These are phyloP conservation scores for Rhododendron griersonianum DNA, from an alignment of 148 eudicot species.

Conservation along the genomic window DNA sequence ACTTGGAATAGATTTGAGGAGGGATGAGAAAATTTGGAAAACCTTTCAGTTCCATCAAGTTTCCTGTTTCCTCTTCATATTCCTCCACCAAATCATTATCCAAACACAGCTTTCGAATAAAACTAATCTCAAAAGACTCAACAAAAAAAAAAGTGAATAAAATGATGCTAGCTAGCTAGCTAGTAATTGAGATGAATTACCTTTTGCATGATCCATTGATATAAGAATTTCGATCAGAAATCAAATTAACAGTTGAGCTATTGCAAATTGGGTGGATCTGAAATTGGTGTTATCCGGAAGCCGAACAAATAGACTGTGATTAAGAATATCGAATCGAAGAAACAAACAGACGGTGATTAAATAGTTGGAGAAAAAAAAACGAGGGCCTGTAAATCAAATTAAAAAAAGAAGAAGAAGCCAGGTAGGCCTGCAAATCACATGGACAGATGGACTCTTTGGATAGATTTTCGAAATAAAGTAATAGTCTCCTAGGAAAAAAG, in stretches of 20 bases:
- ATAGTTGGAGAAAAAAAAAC: not conserved
- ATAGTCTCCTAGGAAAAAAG: too few species aligned
- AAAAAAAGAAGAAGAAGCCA: not conserved
- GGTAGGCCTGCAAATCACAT: not conserved
- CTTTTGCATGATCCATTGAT: not conserved
- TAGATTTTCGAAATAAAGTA: not conserved
- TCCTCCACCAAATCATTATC: not conserved
- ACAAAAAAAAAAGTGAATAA: not conserved
- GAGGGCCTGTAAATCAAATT: not conserved
- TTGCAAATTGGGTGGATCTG: not conserved
- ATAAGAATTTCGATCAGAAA: not conserved
- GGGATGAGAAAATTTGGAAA: not conserved
- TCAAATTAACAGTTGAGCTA: not conserved
- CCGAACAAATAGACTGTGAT: too few species aligned
- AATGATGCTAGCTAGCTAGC: not conserved
- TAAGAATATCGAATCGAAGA: too few species aligned
- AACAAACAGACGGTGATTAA: not conserved
- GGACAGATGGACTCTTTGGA: not conserved
- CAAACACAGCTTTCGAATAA: not conserved
- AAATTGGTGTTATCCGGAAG: not conserved
- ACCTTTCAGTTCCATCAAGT: not conserved
- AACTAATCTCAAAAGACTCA: not conserved
- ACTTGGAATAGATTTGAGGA: not conserved
- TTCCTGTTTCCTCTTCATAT: not conserved
- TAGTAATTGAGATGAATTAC: not conserved